Evolutionary conservation across 1,284 basidiomycete genomes (phyloP).

Genomic region (Moesziomyces globuligerus): DNA sequence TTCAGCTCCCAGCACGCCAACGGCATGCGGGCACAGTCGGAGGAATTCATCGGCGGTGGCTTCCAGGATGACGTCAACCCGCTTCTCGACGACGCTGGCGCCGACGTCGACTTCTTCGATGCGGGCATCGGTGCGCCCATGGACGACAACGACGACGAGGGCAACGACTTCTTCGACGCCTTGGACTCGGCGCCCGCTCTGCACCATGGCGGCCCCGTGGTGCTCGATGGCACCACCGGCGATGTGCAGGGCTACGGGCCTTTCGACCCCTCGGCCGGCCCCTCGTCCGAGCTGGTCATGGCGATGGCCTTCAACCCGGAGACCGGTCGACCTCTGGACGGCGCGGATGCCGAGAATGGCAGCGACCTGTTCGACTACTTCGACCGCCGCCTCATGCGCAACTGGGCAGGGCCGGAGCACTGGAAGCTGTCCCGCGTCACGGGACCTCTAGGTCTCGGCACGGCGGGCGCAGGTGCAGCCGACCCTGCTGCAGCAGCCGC

Average conservation of each 20-base stretch:
- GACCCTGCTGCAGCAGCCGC: conserved; percentile 20
- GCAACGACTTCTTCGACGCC: conserved; percentile 68
- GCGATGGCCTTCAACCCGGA: conserved; percentile 75
- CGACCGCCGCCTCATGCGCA: conserved; percentile 86
- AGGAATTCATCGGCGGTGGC: conserved; percentile 19
- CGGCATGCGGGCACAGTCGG: conserved; percentile 26
- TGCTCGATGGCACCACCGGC: conserved; percentile 40
- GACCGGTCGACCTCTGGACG: conserved; percentile 28
- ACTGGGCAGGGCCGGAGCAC: conserved; percentile 98
- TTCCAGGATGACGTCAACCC: conserved; percentile 29
- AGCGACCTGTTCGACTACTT: conserved; percentile 82
- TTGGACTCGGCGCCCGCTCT: conserved; percentile 32
- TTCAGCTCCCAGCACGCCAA: conserved; percentile 13
- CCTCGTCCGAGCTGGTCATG: conserved; percentile 78
- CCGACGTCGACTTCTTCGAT: conserved; percentile 39
- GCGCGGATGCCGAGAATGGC: conserved; percentile 40
- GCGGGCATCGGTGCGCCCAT: conserved; percentile 18
- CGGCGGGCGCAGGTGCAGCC: conserved; percentile 16
- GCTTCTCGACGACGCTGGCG: conserved; percentile 17
- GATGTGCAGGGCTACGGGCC: conserved; percentile 34
- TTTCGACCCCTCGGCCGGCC: conserved; percentile 44
- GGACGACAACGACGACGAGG: conserved; percentile 37
- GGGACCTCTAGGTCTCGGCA: conserved; percentile 31
- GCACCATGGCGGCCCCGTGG: conserved; percentile 32
- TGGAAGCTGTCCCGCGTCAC: conserved; percentile 78